phyloP scores from a whole-genome alignment of 768 basidiomycete genomes.

The Kwoniella sp. region DNA sequence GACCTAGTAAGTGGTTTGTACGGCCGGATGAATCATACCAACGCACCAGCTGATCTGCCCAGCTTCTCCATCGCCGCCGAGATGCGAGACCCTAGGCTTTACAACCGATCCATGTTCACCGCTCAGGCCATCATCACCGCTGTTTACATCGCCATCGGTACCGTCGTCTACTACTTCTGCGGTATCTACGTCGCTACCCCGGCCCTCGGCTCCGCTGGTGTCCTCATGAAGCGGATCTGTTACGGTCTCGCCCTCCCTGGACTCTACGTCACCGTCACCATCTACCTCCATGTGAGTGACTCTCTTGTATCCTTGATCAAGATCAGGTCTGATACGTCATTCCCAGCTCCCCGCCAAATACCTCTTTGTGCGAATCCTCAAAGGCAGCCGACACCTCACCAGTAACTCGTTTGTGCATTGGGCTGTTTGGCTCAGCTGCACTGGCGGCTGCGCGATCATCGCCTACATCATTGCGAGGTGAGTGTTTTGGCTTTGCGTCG shows the following conservation, averaged over 20 bases:
- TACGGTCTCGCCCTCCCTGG: conserved; percentile 34
- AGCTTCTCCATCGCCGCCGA: conserved; percentile 43
- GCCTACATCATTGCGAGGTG: conserved; percentile 12
- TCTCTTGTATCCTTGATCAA: not conserved
- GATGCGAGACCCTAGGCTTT: conserved; percentile 48
- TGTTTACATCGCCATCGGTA: conserved; percentile 28
- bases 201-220: conserved; percentile 46
- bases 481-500: no score
- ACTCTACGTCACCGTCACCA: conserved; percentile 25
- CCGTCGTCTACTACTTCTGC: conserved; percentile 42
- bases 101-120: conserved; percentile 41
- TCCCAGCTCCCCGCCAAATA: conserved; percentile 11
- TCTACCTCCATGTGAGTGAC: conserved; percentile 31
- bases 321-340: not conserved
- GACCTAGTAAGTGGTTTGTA: conserved; percentile 8
- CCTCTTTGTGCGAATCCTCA: conserved; percentile 37
- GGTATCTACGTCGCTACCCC: conserved; percentile 48
- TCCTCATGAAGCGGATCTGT: conserved; percentile 40
- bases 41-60: not conserved
- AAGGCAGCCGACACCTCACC: conserved; percentile 26
- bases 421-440: conserved; percentile 27
- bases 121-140: conserved; percentile 39
- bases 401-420: conserved; percentile 26
- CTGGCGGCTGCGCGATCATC: not conserved
- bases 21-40: not conserved